A percentile compares a stretch with the other conserved stretches of the same genome.
Conservation (phyloP, 2,329 filamentous ascomycete genomes). For the Sclerotinia sclerotiorum region DNA sequence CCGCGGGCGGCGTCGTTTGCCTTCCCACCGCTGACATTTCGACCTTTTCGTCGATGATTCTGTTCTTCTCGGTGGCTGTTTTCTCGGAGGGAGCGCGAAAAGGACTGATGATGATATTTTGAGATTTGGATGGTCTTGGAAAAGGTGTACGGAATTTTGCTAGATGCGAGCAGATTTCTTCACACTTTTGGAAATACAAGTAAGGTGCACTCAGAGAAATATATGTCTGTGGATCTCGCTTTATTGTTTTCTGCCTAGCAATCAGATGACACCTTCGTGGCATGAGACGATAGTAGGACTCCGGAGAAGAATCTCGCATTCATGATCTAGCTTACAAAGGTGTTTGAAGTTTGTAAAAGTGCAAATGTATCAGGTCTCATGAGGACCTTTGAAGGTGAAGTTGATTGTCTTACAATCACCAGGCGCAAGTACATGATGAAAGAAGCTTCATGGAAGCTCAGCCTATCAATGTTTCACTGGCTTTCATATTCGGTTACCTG, state of each 20-base stretch:
- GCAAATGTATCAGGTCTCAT: neutral
- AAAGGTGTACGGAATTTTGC: too few relatives aligned
- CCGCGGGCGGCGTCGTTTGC: neutral
- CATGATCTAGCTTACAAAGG: neutral
- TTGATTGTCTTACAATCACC: neutral
- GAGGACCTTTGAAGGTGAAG: neutral
- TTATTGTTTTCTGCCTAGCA: neutral
- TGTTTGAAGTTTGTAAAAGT: neutral
- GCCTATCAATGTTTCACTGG: neutral
- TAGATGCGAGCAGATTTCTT: too few relatives aligned
- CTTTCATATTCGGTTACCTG: neutral
- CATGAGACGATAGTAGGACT: neutral
- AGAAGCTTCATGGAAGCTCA: neutral
- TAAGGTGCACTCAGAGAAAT: neutral
- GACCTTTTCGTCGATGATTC: too few relatives aligned
- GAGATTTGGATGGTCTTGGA: too few relatives aligned
- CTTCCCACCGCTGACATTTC: neutral
- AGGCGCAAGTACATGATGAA: neutral
- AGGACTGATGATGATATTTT: too few relatives aligned
- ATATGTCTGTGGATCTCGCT: neutral
- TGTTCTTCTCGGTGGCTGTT: too few relatives aligned
- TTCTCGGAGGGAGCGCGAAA: too few relatives aligned
- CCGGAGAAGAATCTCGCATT: neutral
- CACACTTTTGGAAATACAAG: neutral
- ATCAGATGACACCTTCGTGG: neutral